Conservation (phyloP, 305 asterid species). For the Fraxinus ornus region DNA sequence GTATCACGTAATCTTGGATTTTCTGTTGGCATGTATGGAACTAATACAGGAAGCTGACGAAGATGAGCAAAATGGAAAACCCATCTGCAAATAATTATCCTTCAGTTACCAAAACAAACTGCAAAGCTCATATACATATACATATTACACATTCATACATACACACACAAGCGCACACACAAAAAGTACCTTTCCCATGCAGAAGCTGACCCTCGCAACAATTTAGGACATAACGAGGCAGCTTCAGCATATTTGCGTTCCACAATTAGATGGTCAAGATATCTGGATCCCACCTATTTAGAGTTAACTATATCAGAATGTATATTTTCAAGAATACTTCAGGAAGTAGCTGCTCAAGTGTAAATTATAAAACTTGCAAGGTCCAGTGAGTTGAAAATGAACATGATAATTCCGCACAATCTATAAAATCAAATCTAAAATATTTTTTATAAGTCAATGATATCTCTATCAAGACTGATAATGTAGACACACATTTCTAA, state of each 20-base stretch:
- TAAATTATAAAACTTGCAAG: background rate
- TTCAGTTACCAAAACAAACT: constrained; percentile 17
- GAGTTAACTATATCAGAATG: constrained; percentile 27
- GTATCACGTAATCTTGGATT: constrained; percentile 94
- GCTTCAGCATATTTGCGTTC: constrained; percentile 96
- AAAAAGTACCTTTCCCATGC: constrained; percentile 90
- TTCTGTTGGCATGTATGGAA: constrained; percentile 90
- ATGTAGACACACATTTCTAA: constrained; percentile 1
- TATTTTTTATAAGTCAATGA: background rate
- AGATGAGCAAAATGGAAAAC: constrained; percentile 97
- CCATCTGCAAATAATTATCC: constrained; percentile 60
- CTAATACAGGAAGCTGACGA: constrained; percentile 93
- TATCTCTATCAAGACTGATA: constrained; percentile 12
- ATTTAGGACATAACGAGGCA: constrained; percentile 88
- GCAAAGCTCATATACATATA: constrained; percentile 8
- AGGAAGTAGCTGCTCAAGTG: constrained; percentile 4
- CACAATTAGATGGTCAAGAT: constrained; percentile 92
- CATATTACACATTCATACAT: background rate
- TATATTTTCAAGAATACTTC: constrained; percentile 11
- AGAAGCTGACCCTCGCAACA: constrained; percentile 86
- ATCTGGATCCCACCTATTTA: constrained; percentile 81
- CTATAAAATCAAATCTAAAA: constrained; percentile 5
- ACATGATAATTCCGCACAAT: constrained; percentile 13
- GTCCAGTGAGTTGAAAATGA: background rate
- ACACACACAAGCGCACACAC: background rate